phyloP scores from a whole-genome alignment of 1,284 basidiomycete genomes.

The Rhodofomes roseus region DNA sequence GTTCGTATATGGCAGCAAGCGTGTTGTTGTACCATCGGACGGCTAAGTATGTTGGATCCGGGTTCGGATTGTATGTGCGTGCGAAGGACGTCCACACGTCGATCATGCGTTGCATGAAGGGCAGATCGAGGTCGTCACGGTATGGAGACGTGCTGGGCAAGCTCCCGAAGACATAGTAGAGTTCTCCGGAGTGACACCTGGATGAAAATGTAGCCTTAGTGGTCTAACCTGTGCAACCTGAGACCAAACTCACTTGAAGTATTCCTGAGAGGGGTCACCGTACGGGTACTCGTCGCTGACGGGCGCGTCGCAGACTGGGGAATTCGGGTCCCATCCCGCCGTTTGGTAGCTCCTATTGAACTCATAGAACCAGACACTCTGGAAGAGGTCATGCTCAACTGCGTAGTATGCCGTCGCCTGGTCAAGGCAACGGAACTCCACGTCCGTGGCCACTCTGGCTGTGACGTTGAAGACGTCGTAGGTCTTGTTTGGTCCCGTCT shows the following conservation, averaged over 20 bases:
- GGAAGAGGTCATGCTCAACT: conserved; percentile 30
- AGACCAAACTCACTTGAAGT: conserved; percentile 25
- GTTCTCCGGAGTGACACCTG: conserved; percentile 34
- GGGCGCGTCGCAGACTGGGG: conserved; percentile 34
- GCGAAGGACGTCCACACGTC: conserved; percentile 39
- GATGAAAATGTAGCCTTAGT: background rate
- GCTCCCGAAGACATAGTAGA: conserved; percentile 36
- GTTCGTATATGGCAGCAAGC: conserved; percentile 16
- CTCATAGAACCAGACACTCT: conserved; percentile 33
- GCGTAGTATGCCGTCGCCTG: conserved; percentile 34
- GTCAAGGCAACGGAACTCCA: conserved; percentile 37
- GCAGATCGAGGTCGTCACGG: conserved; percentile 36
- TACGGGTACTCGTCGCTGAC: conserved; percentile 28
- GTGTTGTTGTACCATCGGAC: conserved; percentile 28
- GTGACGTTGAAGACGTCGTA: conserved; percentile 35
- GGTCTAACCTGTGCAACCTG: no score
- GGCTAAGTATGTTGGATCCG: conserved; percentile 30
- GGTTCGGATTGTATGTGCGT: conserved; percentile 39
- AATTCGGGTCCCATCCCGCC: conserved; percentile 34
- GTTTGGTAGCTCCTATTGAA: conserved; percentile 37
- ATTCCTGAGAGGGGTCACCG: conserved; percentile 32
- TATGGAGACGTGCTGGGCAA: conserved; percentile 31
- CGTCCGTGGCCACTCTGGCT: conserved; percentile 31
- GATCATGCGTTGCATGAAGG: conserved; percentile 32
- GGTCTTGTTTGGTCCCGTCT: conserved; percentile 25